Evolutionary conservation across 2,329 filamentous ascomycete genomes (phyloP), one percentile per base, ranked within the genome.

Genomic region (Aspergillus sp.): DNA sequence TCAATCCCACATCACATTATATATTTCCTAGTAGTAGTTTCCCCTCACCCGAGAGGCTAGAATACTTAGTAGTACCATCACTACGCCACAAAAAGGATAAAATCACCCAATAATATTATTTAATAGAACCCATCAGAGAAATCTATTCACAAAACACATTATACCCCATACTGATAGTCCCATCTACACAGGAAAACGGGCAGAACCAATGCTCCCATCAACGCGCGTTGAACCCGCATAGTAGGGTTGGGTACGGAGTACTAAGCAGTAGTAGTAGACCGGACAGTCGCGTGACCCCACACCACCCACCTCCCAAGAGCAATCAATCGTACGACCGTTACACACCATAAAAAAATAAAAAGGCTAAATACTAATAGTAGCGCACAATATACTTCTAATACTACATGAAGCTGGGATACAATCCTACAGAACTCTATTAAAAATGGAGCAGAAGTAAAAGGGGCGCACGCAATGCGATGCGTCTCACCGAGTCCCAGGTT

Each of bases 261-360:
- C 17, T 36, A 21, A 6, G n/a, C 38, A 17, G n/a, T 21, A 39
- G 19, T 54, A 38, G 23, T 10, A 19, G 8, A 41, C 5, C 53
- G n/a, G n/a, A 25, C 23, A 12, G 21, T 55, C 53, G 41, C 53
- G 25, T 55, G 53, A 47, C 41, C 53, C 53, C 53, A 55, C 41
- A 41, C 53, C 53, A 36, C 53, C 39, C 47, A 30, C 47, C 28
- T 12, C 3, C 28, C 30, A 36, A 13, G 15, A 15, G 39, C 23
- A 39, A 47, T 47, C 23, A 39, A 47, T 47, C 53, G 30, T 36
- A 47, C 25, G 39, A 55, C 25, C 53, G 8, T 23, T 12, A 36
- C 39, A n/a, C 13, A 55, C 30, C n/a, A 8, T 23, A 15, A 15
- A 28, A 25, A 25, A 25, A 25, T 6, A 25, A 25, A 55, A 36